Evolutionary conservation across 148 eudicot genomes (phyloP).

Genomic region (Nyssa sinensis): DNA sequence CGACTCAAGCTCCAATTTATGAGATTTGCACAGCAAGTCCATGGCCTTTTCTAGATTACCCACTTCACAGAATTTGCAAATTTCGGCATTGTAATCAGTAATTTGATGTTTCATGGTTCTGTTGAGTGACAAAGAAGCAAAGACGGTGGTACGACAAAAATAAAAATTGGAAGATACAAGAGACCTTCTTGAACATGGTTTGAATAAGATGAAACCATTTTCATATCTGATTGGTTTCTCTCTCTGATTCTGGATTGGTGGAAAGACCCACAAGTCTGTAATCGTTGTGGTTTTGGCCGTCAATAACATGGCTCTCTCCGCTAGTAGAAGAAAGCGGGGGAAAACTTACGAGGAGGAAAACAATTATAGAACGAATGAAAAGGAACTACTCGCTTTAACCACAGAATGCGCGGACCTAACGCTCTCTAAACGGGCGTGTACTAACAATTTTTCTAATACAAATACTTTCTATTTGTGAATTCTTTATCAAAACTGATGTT

Average conservation of each 20-base stretch:
- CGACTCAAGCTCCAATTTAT: conserved; percentile 36
- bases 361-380: not conserved
- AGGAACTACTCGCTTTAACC: not conserved
- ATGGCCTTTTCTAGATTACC: conserved; percentile 53
- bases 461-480: too few relatives aligned
- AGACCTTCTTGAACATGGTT: conserved; percentile 10
- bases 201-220: conserved; percentile 10
- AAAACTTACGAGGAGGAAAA: not conserved
- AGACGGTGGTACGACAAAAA: conserved; percentile 10
- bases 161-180: conserved; percentile 8
- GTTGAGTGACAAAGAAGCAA: conserved; percentile 1
- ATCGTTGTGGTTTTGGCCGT: conserved; percentile 12
- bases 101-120: conserved; percentile 8
- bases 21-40: conserved; percentile 31
- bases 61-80: conserved; percentile 44
- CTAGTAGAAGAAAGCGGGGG: not conserved
- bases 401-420: not conserved
- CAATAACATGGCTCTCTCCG: conserved; percentile 18
- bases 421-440: not conserved
- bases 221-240: conserved; percentile 3
- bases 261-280: conserved; percentile 15
- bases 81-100: conserved; percentile 30
- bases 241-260: not conserved
- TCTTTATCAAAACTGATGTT: too few relatives aligned
- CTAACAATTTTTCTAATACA: not conserved